Evolutionary conservation across 768 basidiomycete species (phyloP).

Genomic region (Pisolithus tinctorius): DNA sequence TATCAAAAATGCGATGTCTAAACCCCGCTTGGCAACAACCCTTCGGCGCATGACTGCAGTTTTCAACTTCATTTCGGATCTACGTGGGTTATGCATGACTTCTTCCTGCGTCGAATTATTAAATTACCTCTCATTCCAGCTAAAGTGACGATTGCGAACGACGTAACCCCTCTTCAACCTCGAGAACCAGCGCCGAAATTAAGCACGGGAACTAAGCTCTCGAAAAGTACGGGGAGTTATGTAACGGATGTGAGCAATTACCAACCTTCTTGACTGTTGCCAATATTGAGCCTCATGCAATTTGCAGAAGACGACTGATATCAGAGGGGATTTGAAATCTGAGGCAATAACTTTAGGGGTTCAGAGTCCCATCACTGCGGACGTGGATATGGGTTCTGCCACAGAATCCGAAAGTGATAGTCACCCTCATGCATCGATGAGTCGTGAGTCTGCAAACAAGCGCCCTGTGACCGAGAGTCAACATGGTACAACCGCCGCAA

Average conservation of each 20-base stretch:
- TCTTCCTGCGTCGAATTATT: conserved; percentile 1
- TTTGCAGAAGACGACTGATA: conserved; percentile 9
- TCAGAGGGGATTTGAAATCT: conserved; percentile 2
- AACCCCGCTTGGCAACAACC: conserved; percentile 59
- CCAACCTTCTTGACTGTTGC: neutral
- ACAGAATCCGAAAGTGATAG: conserved; percentile 21
- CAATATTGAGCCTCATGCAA: conserved; percentile 6
- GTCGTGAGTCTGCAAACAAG: neutral
- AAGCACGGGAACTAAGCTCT: conserved; percentile 3
- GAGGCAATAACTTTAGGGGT: conserved; percentile 1
- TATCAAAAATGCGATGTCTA: conserved; percentile 63
- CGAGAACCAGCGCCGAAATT: conserved; percentile 11
- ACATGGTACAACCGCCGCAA: conserved; percentile 10
- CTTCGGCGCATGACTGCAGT: conserved; percentile 67
- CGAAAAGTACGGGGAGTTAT: conserved; percentile 4
- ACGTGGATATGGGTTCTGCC: conserved; percentile 18
- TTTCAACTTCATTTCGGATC: conserved; percentile 58
- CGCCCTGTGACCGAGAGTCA: conserved; percentile 6
- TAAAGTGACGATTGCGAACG: conserved; percentile 39
- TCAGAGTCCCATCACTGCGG: conserved; percentile 8
- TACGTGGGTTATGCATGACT: conserved; percentile 44
- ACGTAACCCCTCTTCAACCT: conserved; percentile 37
- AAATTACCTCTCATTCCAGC: conserved; percentile 34
- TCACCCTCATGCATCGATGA: conserved; percentile 1
- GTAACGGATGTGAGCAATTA: conserved; percentile 16